These are phyloP conservation scores for Artemisia tridentata DNA, from an alignment of 129 eudicot genomes.

Conservation along the genomic window DNA sequence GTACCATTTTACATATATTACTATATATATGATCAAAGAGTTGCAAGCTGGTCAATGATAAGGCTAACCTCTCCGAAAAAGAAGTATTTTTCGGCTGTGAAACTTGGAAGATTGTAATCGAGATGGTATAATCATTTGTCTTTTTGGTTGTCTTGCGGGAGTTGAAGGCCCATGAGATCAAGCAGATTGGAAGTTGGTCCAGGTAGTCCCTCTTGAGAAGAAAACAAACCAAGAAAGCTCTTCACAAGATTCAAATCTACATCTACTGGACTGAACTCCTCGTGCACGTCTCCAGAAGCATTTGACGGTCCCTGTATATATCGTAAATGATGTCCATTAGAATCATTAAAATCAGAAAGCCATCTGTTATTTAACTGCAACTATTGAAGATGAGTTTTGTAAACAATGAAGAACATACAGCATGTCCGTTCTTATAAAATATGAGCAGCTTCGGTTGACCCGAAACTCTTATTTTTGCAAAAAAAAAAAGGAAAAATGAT, in stretches of 20 bases:
- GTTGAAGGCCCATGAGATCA: slow-evolving; percentile 89
- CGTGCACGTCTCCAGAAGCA: slow-evolving; percentile 44
- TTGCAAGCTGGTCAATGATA: not conserved
- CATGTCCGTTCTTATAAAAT: too few relatives aligned
- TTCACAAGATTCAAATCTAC: slow-evolving; percentile 91
- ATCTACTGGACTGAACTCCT: slow-evolving; percentile 73
- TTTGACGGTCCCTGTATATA: slow-evolving; percentile 63
- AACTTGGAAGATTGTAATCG: not conserved
- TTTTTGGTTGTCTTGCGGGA: slow-evolving; percentile 69
- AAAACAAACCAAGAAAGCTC: slow-evolving; percentile 76
- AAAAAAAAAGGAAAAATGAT: too few relatives aligned
- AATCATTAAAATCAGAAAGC: slow-evolving; percentile 11
- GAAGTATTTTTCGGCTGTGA: not conserved
- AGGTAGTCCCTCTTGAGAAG: slow-evolving; percentile 90
- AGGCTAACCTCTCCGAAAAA: not conserved
- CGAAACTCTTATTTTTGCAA: too few relatives aligned
- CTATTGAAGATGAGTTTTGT: not conserved
- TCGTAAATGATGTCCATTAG: not conserved
- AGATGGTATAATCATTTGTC: slow-evolving; percentile 31
- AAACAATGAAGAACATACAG: not conserved
- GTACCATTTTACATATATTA: not conserved
- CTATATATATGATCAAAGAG: not conserved
- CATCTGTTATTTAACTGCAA: not conserved
- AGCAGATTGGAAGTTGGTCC: slow-evolving; percentile 94
- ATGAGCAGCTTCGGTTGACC: too few relatives aligned